phyloP scores from a whole-genome alignment of 345 rosid species.

The Pistacia vera region DNA sequence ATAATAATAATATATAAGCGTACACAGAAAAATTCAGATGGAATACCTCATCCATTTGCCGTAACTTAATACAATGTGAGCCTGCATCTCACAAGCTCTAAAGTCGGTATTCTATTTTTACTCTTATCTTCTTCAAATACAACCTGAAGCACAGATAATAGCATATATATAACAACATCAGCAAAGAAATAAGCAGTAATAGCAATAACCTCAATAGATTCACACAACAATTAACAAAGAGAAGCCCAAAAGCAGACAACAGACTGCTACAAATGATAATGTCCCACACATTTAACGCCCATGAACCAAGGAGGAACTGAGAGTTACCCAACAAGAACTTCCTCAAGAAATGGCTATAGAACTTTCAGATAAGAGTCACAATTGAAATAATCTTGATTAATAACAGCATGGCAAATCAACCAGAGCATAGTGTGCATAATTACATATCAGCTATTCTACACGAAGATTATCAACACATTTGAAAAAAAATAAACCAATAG shows the following conservation, averaged over 20 bases:
- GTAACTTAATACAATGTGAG: slow-evolving; percentile 80
- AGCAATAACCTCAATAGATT: not conserved
- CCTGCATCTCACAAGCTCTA: slow-evolving; percentile 78
- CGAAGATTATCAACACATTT: too few relatives aligned
- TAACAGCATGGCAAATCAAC: too few relatives aligned
- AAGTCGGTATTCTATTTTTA: slow-evolving; percentile 33
- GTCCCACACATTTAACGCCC: not conserved
- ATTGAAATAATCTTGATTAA: too few relatives aligned
- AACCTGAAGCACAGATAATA: slow-evolving; percentile 42
- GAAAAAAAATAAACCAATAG: not conserved
- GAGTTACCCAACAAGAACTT: not conserved
- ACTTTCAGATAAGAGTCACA: not conserved
- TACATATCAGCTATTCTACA: too few relatives aligned
- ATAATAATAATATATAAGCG: slow-evolving; percentile 8
- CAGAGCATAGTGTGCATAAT: too few relatives aligned
- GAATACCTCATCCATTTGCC: slow-evolving; percentile 92
- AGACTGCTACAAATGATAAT: not conserved
- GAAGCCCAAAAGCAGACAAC: not conserved
- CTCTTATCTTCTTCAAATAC: slow-evolving; percentile 46
- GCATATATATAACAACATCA: slow-evolving; percentile 11
- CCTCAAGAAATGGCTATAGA: not conserved
- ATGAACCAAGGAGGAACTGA: not conserved
- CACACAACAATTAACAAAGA: not conserved
- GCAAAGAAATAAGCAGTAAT: slow-evolving; percentile 13
- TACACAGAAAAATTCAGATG: not conserved